A percentile compares a stretch with the other conserved stretches of the same genome.
Conservation (phyloP, 2,329 filamentous ascomycete species). For the Clonostachys byssicola region DNA sequence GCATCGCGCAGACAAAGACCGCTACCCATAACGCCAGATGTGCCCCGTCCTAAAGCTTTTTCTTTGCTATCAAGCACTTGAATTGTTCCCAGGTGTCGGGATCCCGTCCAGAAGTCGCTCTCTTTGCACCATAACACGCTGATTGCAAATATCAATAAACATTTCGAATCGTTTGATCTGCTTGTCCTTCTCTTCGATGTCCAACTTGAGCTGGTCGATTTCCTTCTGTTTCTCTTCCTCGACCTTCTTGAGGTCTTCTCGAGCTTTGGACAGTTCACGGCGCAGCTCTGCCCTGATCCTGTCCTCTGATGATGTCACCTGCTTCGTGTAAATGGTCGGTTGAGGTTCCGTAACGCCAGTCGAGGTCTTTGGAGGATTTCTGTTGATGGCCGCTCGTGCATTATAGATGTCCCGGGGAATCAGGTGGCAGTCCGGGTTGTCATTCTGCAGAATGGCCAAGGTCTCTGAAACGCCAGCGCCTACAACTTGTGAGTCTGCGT, state of each 20-base stretch:
- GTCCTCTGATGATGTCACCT: conserved; percentile 58
- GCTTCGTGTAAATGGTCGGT: conserved; percentile 62
- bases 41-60: too few relatives aligned
- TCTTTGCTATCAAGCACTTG: not conserved
- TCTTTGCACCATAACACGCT: conserved; percentile 60
- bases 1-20: too few relatives aligned
- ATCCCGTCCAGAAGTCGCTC: conserved; percentile 34
- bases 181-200: conserved; percentile 59
- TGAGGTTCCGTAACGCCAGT: conserved; percentile 55
- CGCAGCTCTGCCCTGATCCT: conserved; percentile 59
- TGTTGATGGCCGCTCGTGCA: conserved; percentile 61
- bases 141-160: conserved; percentile 67
- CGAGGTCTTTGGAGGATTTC: conserved; percentile 59
- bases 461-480: conserved; percentile 63
- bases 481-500: conserved; percentile 31
- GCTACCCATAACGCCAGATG: too few relatives aligned
- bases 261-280: conserved; percentile 53
- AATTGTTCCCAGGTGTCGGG: not conserved
- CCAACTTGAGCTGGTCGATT: conserved; percentile 52
- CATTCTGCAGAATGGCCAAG: conserved; percentile 60
- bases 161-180: conserved; percentile 62
- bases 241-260: conserved; percentile 50
- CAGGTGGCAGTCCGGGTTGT: conserved; percentile 60
- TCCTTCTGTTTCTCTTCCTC: conserved; percentile 53
- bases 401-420: conserved; percentile 65